Evolutionary conservation across 768 basidiomycete genomes (phyloP).

Genomic region (Rhodotorula paludigena): DNA sequence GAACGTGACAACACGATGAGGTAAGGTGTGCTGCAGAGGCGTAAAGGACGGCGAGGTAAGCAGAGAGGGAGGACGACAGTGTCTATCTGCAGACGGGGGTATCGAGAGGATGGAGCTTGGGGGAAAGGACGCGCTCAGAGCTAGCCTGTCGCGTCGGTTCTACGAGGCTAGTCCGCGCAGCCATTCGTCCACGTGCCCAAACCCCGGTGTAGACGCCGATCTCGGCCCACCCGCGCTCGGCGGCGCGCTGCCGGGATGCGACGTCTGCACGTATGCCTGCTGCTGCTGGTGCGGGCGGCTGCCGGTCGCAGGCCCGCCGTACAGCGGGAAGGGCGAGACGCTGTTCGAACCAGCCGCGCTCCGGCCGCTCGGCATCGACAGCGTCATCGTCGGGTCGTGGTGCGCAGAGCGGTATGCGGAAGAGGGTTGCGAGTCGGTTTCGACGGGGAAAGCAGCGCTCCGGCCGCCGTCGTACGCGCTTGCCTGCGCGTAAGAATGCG

Average conservation of each 20-base stretch:
- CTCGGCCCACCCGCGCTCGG: no score
- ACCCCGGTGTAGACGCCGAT: background rate
- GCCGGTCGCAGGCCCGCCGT: no score
- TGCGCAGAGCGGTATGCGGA: background rate
- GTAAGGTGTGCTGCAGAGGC: background rate
- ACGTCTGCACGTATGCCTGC: no score
- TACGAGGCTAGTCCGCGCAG: background rate
- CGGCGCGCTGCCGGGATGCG: no score
- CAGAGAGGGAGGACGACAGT: background rate
- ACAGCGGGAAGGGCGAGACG: background rate
- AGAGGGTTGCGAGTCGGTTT: no score
- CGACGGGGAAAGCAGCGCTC: background rate
- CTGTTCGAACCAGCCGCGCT: no score
- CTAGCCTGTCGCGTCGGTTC: background rate
- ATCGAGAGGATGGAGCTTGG: background rate
- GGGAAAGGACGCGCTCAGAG: background rate
- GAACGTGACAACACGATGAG: background rate
- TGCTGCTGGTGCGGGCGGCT: no score
- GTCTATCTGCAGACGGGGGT: background rate
- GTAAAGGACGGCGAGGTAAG: no score
- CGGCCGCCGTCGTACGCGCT: no score
- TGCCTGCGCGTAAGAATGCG: no score
- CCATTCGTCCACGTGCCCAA: background rate
- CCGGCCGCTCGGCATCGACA: background rate
- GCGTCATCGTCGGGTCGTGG: slow-evolving; percentile 1